phyloP scores from a whole-genome alignment of 2,329 filamentous ascomycete species.

The Claviceps pazoutovae region DNA sequence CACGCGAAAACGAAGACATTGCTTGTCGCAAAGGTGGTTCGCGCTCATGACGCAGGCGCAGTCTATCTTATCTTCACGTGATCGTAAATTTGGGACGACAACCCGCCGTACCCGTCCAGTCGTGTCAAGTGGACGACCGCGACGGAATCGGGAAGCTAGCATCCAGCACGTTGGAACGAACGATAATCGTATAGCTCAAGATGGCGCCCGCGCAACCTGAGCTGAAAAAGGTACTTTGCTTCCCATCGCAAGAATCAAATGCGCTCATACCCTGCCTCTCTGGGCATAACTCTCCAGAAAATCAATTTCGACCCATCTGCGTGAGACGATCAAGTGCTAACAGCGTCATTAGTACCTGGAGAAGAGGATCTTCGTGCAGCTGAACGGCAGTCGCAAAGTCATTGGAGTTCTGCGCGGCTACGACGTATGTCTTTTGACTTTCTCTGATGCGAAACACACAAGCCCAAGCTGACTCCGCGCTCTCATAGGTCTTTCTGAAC shows the following conservation, averaged over 20 bases:
- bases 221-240: slow-evolving; percentile 71
- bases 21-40: not conserved
- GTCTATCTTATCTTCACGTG: slow-evolving; percentile 37
- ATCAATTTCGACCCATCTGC: not conserved
- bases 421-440: slow-evolving; percentile 52
- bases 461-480: not conserved
- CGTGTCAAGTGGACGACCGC: slow-evolving; percentile 15
- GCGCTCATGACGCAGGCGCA: slow-evolving; percentile 1
- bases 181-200: slow-evolving; percentile 27
- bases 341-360: slow-evolving; percentile 69
- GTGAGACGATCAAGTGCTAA: slow-evolving; percentile 9
- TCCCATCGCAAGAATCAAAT: not conserved
- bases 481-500: slow-evolving; percentile 78
- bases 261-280: too few species aligned
- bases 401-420: slow-evolving; percentile 90
- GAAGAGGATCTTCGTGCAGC: slow-evolving; percentile 93
- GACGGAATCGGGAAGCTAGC: slow-evolving; percentile 10
- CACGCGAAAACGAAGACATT: not conserved
- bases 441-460: not conserved
- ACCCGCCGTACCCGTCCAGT: not conserved
- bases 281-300: not conserved
- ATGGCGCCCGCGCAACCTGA: slow-evolving; percentile 99
- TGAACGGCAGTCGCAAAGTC: slow-evolving; percentile 96
- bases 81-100: slow-evolving; percentile 14
- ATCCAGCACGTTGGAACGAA: slow-evolving; percentile 1